Conservation (phyloP, 768 basidiomycete genomes). For the Strobilomyces dryophilus region DNA sequence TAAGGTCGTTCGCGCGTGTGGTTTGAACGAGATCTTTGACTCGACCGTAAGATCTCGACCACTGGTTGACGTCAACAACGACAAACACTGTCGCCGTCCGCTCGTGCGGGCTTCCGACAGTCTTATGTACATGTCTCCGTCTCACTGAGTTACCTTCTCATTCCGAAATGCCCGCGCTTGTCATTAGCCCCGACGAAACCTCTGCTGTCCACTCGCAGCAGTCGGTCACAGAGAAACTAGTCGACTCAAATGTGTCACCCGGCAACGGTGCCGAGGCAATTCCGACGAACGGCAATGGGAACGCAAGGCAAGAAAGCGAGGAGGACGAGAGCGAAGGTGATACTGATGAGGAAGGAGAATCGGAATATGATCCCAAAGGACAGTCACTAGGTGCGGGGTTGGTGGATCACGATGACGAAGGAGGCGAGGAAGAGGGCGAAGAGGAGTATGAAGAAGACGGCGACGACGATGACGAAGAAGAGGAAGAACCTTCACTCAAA, state of each 20-base stretch:
- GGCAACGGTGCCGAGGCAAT: not conserved
- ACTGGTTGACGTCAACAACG: slow-evolving; percentile 10
- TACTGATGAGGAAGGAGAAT: slow-evolving; percentile 1
- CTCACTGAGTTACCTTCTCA: not conserved
- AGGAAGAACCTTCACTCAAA: slow-evolving; percentile 89
- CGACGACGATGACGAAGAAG: slow-evolving; percentile 66
- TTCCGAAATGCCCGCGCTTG: slow-evolving; percentile 10
- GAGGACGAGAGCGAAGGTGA: slow-evolving; percentile 4
- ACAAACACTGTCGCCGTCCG: slow-evolving; percentile 7
- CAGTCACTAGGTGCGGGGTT: not conserved
- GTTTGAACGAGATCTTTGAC: too few species aligned
- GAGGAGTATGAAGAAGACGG: slow-evolving; percentile 35
- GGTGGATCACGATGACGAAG: slow-evolving; percentile 2
- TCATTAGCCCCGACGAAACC: not conserved
- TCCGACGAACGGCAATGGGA: slow-evolving; percentile 20
- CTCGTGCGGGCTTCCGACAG: not conserved
- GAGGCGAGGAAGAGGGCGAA: slow-evolving; percentile 18
- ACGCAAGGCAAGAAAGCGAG: not conserved
- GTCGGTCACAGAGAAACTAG: not conserved
- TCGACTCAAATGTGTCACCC: not conserved
- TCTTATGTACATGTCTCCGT: slow-evolving; percentile 12
- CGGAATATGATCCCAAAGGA: slow-evolving; percentile 1
- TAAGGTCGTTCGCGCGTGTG: too few species aligned
- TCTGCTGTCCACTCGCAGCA: not conserved
- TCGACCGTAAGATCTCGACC: too few species aligned